Conservation (phyloP, 345 rosid genomes). For the Anacardium occidentale region DNA sequence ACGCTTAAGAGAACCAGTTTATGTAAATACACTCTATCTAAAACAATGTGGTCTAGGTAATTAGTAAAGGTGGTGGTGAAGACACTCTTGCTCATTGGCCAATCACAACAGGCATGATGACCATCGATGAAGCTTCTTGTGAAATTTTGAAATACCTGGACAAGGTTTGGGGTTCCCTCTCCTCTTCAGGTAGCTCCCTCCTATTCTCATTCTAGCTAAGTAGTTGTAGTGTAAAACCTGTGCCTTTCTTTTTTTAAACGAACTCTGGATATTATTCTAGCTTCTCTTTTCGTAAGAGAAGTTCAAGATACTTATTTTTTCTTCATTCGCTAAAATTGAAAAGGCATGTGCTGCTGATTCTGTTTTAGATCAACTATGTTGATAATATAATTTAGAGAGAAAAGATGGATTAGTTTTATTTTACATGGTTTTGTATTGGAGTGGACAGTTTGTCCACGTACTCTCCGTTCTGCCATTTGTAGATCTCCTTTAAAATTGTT, state of each 20-base stretch:
- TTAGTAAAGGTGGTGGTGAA: conserved; percentile 86
- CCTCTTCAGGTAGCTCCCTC: conserved; percentile 64
- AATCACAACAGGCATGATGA: conserved; percentile 64
- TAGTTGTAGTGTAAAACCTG: background rate
- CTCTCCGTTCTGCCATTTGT: no score
- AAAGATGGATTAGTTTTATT: background rate
- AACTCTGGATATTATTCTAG: background rate
- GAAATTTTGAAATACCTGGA: conserved; percentile 79
- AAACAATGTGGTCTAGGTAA: conserved; percentile 44
- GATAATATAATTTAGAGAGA: background rate
- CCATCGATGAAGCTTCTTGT: conserved; percentile 72
- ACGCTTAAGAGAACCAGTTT: conserved; percentile 2
- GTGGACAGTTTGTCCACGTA: background rate
- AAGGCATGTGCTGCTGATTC: background rate
- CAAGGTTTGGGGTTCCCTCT: conserved; percentile 73
- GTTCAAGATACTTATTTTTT: background rate
- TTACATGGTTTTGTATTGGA: background rate
- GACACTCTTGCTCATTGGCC: conserved; percentile 98
- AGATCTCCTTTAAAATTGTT: no score
- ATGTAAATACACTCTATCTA: conserved; percentile 17
- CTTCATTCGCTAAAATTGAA: background rate
- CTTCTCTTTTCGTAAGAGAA: background rate
- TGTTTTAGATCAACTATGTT: background rate
- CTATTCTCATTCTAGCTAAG: conserved; percentile 6
- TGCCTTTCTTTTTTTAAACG: background rate